Conservation (phyloP, 441 rosid genomes). For the Manihot esculenta region DNA sequence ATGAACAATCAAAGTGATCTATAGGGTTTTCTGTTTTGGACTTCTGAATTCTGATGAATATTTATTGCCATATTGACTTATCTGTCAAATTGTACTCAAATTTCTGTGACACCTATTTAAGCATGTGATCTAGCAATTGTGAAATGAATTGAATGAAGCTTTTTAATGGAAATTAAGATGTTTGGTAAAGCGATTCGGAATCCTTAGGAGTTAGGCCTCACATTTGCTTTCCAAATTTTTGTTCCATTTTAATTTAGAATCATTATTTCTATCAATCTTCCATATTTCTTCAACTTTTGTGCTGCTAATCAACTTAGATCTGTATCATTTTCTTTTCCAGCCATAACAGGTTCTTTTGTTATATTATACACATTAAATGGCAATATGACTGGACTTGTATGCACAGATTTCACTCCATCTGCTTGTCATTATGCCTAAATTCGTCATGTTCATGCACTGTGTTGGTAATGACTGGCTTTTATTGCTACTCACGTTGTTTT, state of each 20-base stretch:
- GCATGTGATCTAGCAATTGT: neutral
- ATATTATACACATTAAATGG: neutral
- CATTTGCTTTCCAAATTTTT: neutral
- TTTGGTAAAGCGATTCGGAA: neutral
- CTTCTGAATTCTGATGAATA: neutral
- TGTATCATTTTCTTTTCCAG: neutral
- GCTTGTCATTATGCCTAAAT: neutral
- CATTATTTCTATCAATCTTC: neutral
- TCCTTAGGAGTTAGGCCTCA: neutral
- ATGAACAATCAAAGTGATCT: neutral
- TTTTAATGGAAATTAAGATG: neutral
- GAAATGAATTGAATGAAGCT: neutral
- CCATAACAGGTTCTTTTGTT: neutral
- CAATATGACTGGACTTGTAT: neutral
- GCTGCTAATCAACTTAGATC: neutral
- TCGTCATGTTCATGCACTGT: neutral
- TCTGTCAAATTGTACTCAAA: neutral
- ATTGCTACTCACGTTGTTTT: constrained; percentile 14
- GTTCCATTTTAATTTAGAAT: neutral
- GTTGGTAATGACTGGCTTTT: neutral
- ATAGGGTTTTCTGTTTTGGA: neutral
- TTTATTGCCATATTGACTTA: neutral
- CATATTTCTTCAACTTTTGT: neutral
- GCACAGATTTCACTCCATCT: neutral
- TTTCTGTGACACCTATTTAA: neutral